phyloP scores from a whole-genome alignment of 371 early-diverging fungal species.

The Saksenaea vasiformis region DNA sequence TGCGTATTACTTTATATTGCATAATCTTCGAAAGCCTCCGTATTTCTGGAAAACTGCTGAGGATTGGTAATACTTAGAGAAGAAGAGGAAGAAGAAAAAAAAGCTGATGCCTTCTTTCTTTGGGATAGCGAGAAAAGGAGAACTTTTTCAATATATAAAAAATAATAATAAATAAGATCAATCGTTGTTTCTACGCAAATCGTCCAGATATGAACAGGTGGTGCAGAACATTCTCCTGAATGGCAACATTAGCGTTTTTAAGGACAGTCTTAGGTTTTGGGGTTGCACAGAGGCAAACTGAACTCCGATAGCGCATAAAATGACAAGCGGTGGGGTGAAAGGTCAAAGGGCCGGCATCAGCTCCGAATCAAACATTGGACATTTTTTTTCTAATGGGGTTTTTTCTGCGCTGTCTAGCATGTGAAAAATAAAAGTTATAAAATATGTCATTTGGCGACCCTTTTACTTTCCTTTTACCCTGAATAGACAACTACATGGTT shows the following conservation, averaged over 20 bases:
- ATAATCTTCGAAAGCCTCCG: no score
- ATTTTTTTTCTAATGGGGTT: not conserved
- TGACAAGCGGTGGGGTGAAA: slow-evolving; percentile 1
- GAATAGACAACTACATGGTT: slow-evolving; percentile 24
- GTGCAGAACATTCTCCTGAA: not conserved
- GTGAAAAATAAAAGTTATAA: slow-evolving; percentile 4
- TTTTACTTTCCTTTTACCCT: not conserved
- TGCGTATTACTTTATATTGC: no score
- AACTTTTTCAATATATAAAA: no score
- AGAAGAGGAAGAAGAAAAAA: no score
- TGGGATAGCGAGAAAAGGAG: no score
- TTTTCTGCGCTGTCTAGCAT: not conserved
- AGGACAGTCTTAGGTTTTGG: not conserved
- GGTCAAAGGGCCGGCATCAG: not conserved
- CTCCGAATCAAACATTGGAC: slow-evolving; percentile 6
- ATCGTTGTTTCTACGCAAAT: not conserved
- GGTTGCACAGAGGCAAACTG: not conserved
- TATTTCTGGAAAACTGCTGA: no score
- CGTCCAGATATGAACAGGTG: not conserved
- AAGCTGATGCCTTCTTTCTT: no score
- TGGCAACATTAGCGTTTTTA: not conserved
- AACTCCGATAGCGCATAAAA: not conserved
- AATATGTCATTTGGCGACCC: not conserved
- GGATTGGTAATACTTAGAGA: no score
- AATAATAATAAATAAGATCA: no score